These are phyloP conservation scores for Taxawa tesnikishii DNA, from an alignment of 2,329 filamentous ascomycete species.

Conservation along the genomic window DNA sequence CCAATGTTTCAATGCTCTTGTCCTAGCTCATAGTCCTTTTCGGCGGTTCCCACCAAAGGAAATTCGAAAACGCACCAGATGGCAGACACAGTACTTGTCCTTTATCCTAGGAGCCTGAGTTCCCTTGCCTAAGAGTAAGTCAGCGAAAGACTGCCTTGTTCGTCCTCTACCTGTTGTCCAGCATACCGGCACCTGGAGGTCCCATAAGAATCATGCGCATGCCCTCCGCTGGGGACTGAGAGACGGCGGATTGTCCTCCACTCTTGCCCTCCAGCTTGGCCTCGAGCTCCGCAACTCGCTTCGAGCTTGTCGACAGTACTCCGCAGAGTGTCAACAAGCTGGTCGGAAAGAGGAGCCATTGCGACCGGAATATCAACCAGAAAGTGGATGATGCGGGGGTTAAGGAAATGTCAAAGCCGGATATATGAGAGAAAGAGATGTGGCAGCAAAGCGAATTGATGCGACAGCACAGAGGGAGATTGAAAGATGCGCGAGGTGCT, in stretches of 20 bases:
- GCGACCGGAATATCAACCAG: too few relatives aligned
- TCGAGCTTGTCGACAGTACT: slow-evolving; percentile 75
- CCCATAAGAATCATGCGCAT: slow-evolving; percentile 97
- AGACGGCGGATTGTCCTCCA: too few relatives aligned
- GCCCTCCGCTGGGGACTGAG: slow-evolving; percentile 40
- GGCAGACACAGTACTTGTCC: slow-evolving; percentile 94
- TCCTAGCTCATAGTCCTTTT: neutral
- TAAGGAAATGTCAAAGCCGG: too few relatives aligned
- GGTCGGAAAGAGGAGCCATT: slow-evolving; percentile 84
- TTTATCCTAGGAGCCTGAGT: slow-evolving; percentile 97
- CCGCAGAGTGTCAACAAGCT: slow-evolving; percentile 69
- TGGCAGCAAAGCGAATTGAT: too few relatives aligned
- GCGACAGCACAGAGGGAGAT: too few relatives aligned
- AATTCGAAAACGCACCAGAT: slow-evolving; percentile 54
- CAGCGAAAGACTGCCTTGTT: too few relatives aligned
- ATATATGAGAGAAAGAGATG: too few relatives aligned
- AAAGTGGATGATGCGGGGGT: too few relatives aligned
- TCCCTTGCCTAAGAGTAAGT: slow-evolving; percentile 65
- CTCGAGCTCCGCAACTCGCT: slow-evolving; percentile 78
- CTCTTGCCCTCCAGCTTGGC: slow-evolving; percentile 44
- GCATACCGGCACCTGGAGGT: slow-evolving; percentile 88
- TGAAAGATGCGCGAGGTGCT: too few relatives aligned
- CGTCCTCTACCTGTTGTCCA: slow-evolving; percentile 4
- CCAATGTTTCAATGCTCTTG: neutral
- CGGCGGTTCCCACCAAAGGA: neutral